A percentile compares a stretch with the other conserved stretches of the same genome.
Conservation (phyloP, 768 basidiomycete species). For the Phaeotremella fagi region DNA sequence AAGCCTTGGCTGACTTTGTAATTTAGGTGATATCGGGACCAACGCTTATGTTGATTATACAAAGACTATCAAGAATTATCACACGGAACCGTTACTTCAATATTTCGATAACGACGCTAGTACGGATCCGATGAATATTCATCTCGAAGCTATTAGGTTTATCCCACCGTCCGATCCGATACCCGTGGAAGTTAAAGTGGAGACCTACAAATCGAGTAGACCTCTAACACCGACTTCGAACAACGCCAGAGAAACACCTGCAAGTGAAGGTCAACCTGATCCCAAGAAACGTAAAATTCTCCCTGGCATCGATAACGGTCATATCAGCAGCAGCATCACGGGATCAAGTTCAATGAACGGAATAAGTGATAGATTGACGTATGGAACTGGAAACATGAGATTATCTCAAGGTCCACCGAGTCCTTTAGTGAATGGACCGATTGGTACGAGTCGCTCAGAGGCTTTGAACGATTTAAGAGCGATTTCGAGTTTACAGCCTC, state of each 20-base stretch:
- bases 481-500: too few species aligned
- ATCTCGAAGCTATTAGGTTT: not conserved
- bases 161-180: not conserved
- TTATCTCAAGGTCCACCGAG: not conserved
- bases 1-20: too few species aligned
- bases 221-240: not conserved
- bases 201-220: not conserved
- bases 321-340: too few species aligned
- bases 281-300: not conserved
- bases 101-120: not conserved
- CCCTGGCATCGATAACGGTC: too few species aligned
- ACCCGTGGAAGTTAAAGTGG: too few species aligned
- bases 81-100: not conserved
- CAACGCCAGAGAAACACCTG: not conserved
- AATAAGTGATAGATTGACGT: not conserved
- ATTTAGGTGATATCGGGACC: conserved; percentile 25
- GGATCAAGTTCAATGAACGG: too few species aligned
- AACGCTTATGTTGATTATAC: conserved; percentile 31
- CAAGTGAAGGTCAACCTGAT: not conserved
- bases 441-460: too few species aligned
- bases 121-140: not conserved
- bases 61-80: conserved; percentile 13
- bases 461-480: too few species aligned
- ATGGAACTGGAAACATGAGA: not conserved
- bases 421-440: too few species aligned